A percentile compares a stretch with the other conserved stretches of the same genome.
Evolutionary conservation across 2,329 filamentous ascomycete species (phyloP).

Genomic region (Colletotrichum ledebouriae): DNA sequence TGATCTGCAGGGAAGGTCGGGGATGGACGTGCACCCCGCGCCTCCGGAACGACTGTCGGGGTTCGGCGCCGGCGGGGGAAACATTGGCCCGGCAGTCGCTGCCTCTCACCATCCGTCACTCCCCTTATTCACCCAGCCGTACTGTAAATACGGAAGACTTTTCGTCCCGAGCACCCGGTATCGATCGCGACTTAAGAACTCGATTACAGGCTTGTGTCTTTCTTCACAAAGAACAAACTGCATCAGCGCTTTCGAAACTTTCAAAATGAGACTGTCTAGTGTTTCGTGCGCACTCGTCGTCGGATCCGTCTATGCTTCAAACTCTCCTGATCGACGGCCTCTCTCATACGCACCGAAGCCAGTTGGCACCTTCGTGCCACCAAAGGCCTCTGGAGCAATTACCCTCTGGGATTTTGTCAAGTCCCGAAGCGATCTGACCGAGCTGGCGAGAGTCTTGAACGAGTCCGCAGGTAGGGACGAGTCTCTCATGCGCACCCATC

Average conservation of each 20-base stretch:
- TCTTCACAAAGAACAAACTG: too few species aligned
- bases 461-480: slow-evolving; percentile 32
- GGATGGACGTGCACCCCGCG: slow-evolving; percentile 4
- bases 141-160: not conserved
- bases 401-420: slow-evolving; percentile 30
- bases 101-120: not conserved
- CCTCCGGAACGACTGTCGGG: slow-evolving; percentile 18
- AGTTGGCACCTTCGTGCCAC: not conserved
- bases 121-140: not conserved
- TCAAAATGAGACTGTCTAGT: not conserved
- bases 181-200: too few species aligned
- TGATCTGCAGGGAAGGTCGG: slow-evolving; percentile 15
- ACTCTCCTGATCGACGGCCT: slow-evolving; percentile 1
- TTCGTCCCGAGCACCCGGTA: too few species aligned
- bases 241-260: too few species aligned
- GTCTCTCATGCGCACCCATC: too few species aligned
- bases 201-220: too few species aligned
- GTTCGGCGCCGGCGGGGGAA: slow-evolving; percentile 4
- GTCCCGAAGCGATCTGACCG: slow-evolving; percentile 12
- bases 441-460: slow-evolving; percentile 11
- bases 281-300: not conserved
- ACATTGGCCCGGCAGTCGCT: not conserved
- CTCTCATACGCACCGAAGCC: slow-evolving; percentile 18
- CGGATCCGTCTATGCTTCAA: not conserved
- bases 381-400: not conserved